These are phyloP conservation scores for Aspergillus bombycis DNA, from an alignment of 2,329 filamentous ascomycete genomes.

Conservation along the genomic window DNA sequence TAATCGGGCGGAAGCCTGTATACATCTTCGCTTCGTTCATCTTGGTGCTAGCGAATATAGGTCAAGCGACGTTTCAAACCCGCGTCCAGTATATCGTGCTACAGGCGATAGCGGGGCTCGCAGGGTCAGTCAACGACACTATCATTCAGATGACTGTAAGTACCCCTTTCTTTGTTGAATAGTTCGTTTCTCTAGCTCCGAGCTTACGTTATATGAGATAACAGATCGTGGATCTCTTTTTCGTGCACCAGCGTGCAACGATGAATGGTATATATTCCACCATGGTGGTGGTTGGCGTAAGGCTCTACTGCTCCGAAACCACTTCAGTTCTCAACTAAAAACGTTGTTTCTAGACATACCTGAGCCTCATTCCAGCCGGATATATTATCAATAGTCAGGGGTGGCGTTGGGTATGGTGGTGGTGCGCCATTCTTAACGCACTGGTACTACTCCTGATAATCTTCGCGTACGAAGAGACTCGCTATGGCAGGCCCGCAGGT, in stretches of 20 bases:
- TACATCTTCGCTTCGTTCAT: constrained; percentile 9
- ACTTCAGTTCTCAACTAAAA: background rate
- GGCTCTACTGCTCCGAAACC: background rate
- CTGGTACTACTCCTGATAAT: constrained; percentile 45
- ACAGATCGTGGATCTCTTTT: constrained; percentile 20
- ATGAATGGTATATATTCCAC: constrained; percentile 15
- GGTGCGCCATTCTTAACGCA: constrained; percentile 47
- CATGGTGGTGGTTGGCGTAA: constrained; percentile 6
- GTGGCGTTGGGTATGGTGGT: constrained; percentile 59
- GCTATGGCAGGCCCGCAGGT: constrained; percentile 19
- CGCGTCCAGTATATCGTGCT: constrained; percentile 9
- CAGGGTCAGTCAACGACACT: constrained; percentile 15
- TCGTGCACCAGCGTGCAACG: constrained; percentile 16
- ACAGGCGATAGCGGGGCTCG: constrained; percentile 12
- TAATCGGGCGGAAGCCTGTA: constrained; percentile 15
- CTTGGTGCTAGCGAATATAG: constrained; percentile 12
- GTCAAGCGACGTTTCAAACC: constrained; percentile 4
- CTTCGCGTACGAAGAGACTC: constrained; percentile 52
- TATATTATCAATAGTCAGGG: constrained; percentile 44
- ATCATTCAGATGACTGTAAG: constrained; percentile 18
- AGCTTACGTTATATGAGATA: background rate
- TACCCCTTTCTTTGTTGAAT: background rate
- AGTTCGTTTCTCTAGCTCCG: background rate
- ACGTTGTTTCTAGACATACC: constrained; percentile 1
- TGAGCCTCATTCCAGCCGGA: constrained; percentile 23